phyloP scores from a whole-genome alignment of 106 monocot genomes.

The Acorus calamus region DNA sequence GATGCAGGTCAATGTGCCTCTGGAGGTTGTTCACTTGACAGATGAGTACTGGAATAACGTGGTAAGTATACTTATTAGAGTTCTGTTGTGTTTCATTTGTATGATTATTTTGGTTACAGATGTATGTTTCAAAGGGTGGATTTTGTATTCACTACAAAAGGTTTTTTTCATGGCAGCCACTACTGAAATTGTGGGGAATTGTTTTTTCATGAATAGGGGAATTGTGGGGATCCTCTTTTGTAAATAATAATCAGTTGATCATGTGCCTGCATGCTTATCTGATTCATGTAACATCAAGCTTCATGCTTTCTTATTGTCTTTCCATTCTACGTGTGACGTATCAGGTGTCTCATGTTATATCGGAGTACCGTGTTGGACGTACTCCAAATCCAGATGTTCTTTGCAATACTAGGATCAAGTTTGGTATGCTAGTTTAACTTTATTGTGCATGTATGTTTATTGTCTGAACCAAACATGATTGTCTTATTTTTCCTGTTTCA shows the following conservation, averaged over 20 bases:
- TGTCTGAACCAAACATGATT: not conserved
- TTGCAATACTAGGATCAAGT: slow-evolving; percentile 98
- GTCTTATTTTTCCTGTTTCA: slow-evolving; percentile 13
- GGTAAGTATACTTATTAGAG: slow-evolving; percentile 28
- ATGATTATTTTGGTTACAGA: no score
- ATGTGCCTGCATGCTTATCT: no score
- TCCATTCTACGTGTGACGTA: not conserved
- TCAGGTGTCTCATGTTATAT: slow-evolving; percentile 87
- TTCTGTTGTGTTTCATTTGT: no score
- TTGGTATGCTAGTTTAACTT: slow-evolving; percentile 45
- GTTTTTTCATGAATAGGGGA: no score
- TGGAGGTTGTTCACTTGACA: slow-evolving; percentile 86
- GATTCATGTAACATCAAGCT: no score
- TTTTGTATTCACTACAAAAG: no score
- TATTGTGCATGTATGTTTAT: not conserved
- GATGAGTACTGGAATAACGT: slow-evolving; percentile 97
- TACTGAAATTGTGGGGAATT: no score
- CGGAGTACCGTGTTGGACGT: slow-evolving; percentile 79
- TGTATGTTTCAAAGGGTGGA: no score
- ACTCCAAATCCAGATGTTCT: slow-evolving; percentile 99
- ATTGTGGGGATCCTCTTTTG: no score
- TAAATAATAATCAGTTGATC: no score
- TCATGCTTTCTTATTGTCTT: no score
- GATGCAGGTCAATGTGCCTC: slow-evolving; percentile 66
- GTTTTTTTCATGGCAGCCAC: no score